phyloP scores from a whole-genome alignment of 108 stramenopile species.

The Schizochytrium sp. region DNA sequence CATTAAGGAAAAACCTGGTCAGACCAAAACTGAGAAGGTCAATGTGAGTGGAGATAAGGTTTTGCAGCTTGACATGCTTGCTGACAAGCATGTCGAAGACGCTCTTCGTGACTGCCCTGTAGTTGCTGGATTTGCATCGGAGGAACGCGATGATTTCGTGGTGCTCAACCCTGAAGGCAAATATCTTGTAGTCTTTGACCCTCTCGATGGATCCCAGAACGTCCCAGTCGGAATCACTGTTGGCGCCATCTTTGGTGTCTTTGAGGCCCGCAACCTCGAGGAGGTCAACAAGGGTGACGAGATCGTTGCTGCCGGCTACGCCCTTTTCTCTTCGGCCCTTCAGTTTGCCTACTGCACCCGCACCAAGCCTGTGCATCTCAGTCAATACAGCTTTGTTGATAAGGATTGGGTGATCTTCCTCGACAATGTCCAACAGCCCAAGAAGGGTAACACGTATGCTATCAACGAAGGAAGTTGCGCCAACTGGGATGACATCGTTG shows the following conservation, averaged over 20 bases:
- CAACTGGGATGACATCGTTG: slow-evolving; percentile 94
- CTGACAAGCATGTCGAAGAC: slow-evolving; percentile 29
- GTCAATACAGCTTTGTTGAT: slow-evolving; percentile 94
- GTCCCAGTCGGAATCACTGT: slow-evolving; percentile 98
- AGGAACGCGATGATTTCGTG: slow-evolving; percentile 97
- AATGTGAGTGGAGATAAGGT: slow-evolving; percentile 37
- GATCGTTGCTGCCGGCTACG: slow-evolving; percentile 94
- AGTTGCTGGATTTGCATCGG: slow-evolving; percentile 83
- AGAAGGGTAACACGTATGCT: slow-evolving; percentile 85
- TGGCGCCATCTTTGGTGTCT: slow-evolving; percentile 96
- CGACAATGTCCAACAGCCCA: slow-evolving; percentile 75
- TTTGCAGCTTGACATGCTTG: slow-evolving; percentile 30
- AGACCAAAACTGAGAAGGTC: neutral
- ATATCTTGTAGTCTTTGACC: slow-evolving; percentile 98
- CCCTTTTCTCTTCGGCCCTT: slow-evolving; percentile 87
- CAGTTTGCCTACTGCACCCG: slow-evolving; percentile 90
- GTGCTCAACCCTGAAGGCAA: slow-evolving; percentile 84
- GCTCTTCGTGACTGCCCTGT: slow-evolving; percentile 22
- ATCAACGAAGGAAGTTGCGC: slow-evolving; percentile 95
- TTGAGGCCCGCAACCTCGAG: slow-evolving; percentile 81
- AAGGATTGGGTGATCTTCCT: slow-evolving; percentile 97
- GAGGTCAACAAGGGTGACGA: slow-evolving; percentile 85
- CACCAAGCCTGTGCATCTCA: slow-evolving; percentile 88
- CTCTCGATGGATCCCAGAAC: slow-evolving; percentile 95
- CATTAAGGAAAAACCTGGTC: neutral